Evolutionary conservation across 1,284 basidiomycete species (phyloP).

Genomic region (Xanthoconium separans): DNA sequence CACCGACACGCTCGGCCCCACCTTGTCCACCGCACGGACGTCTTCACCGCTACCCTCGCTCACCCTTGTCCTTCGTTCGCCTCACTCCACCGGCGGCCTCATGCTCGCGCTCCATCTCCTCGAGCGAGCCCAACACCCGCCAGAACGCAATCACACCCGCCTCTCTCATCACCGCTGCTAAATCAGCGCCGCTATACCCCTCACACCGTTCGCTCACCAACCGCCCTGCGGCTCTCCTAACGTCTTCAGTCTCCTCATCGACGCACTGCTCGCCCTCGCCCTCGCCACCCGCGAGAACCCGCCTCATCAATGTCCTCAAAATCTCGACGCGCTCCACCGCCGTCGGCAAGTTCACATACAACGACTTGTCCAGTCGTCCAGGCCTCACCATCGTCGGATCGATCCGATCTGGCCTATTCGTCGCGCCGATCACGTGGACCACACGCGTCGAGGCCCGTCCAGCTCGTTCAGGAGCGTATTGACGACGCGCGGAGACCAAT

Average conservation of each 20-base stretch:
- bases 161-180: conserved; percentile 85
- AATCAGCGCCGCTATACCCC: conserved; percentile 88
- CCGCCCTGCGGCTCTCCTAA: conserved; percentile 36
- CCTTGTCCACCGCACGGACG: conserved; percentile 74
- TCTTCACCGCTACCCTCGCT: conserved; percentile 31
- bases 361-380: conserved; percentile 91
- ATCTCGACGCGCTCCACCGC: conserved; percentile 85
- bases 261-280: conserved; percentile 27
- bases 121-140: conserved; percentile 65
- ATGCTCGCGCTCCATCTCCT: conserved; percentile 37
- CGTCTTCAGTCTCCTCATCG: conserved; percentile 22
- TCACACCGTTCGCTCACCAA: conserved; percentile 65
- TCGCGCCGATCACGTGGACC: conserved; percentile 96
- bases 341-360: conserved; percentile 92
- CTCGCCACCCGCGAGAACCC: conserved; percentile 61
- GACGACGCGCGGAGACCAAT: conserved; percentile 95
- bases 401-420: conserved; percentile 98
- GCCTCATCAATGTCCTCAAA: conserved; percentile 65
- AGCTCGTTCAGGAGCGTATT: conserved; percentile 97
- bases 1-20: conserved; percentile 82
- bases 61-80: conserved; percentile 29
- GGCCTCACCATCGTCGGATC: conserved; percentile 99
- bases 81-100: background rate
- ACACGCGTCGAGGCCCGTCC: conserved; percentile 88
- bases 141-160: conserved; percentile 85